A percentile compares a stretch with the other conserved stretches of the same genome.
Conservation (phyloP, 139 green algal species). For the Eudorina sp. region DNA sequence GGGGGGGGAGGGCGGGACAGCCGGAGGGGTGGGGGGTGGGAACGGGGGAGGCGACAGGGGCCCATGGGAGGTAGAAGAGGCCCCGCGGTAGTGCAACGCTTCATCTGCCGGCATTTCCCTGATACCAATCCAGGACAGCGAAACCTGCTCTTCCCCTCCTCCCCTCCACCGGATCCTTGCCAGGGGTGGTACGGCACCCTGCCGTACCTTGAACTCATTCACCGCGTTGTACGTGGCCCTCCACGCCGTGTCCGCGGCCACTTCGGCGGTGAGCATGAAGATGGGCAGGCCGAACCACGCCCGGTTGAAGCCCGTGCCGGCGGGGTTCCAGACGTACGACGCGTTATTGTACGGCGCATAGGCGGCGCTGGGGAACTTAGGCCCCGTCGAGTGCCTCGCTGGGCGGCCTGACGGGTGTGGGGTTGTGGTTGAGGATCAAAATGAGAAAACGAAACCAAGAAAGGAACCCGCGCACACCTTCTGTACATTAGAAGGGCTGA, state of each 20-base stretch:
- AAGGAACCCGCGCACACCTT: no score
- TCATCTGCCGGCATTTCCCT: no score
- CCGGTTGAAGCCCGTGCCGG: background rate
- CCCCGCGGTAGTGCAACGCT: no score
- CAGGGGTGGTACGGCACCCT: no score
- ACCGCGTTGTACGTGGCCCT: conserved; percentile 61
- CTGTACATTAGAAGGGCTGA: no score
- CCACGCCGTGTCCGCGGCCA: conserved; percentile 44
- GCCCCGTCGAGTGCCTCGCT: background rate
- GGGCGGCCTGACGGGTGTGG: conserved; percentile 19
- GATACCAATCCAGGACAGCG: no score
- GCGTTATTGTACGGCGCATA: conserved; percentile 9
- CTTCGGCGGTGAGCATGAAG: conserved; percentile 3
- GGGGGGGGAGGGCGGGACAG: background rate
- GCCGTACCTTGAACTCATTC: background rate
- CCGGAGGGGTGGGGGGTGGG: background rate
- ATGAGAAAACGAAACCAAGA: no score
- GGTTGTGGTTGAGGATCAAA: no score
- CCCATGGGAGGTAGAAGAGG: no score
- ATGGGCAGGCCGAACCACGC: conserved; percentile 30
- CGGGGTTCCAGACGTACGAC: conserved; percentile 36
- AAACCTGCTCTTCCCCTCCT: no score
- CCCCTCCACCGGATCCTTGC: no score
- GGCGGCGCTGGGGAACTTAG: background rate
- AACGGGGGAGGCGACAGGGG: background rate